These are phyloP conservation scores for Abelmoschus esculentus DNA, from an alignment of 345 rosid genomes.

Conservation along the genomic window DNA sequence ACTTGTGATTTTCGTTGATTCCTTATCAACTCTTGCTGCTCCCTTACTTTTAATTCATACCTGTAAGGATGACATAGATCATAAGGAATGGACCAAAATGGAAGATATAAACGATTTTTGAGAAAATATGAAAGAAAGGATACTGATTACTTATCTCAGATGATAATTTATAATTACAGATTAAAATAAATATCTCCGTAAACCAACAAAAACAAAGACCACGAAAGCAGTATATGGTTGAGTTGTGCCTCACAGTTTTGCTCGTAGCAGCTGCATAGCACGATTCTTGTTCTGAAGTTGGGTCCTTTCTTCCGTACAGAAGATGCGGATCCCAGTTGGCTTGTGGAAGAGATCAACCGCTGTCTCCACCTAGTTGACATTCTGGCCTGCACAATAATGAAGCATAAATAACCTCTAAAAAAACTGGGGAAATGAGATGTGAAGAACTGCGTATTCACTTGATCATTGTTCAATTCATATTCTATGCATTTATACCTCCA, in stretches of 20 bases:
- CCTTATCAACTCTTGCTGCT: slow-evolving; percentile 78
- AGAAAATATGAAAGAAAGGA: not conserved
- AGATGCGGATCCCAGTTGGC: slow-evolving; percentile 91
- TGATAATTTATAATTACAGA: not conserved
- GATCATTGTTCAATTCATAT: not conserved
- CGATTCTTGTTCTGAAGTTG: slow-evolving; percentile 69
- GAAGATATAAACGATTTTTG: not conserved
- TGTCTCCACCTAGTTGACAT: slow-evolving; percentile 97
- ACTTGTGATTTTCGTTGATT: slow-evolving; percentile 73
- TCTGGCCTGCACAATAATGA: slow-evolving; percentile 61
- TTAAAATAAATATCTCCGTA: not conserved
- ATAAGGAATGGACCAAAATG: slow-evolving; percentile 5
- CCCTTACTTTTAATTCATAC: slow-evolving; percentile 85
- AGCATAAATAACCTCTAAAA: slow-evolving; percentile 1
- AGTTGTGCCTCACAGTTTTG: slow-evolving; percentile 61
- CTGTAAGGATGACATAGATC: slow-evolving; percentile 31
- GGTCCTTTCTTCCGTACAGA: slow-evolving; percentile 95
- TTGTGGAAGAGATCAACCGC: slow-evolving; percentile 91
- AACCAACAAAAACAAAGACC: not conserved
- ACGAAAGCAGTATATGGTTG: slow-evolving; percentile 4
- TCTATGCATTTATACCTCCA: slow-evolving; percentile 56
- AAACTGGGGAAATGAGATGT: not conserved
- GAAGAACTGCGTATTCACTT: slow-evolving; percentile 2
- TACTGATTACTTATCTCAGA: not conserved
- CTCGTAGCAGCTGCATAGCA: slow-evolving; percentile 86